Evolutionary conservation across 2,329 filamentous ascomycete species (phyloP), one percentile per base, ranked within the genome.

Genomic region (Pseudogymnoascus sp.): DNA sequence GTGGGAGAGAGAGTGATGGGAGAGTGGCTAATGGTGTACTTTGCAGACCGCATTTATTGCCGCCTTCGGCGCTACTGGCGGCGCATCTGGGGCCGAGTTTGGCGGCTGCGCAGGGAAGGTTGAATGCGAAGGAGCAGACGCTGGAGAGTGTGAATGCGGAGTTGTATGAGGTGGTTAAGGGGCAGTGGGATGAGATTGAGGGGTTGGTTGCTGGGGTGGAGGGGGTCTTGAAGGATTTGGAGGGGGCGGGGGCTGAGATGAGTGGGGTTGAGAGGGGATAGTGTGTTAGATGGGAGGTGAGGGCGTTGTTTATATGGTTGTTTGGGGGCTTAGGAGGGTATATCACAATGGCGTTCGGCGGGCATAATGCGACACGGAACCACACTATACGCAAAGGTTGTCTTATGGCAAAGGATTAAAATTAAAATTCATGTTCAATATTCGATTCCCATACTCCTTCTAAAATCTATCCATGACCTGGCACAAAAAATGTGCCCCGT

Each of bases 101-200:
- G 4, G 76, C 77, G 2, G 74, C 78, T 15, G 82, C 86, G 70
- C 80, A 81, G 63, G 79, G 79, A 2, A 80, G 81, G 68, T 79
- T 87, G 65, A 84, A 83, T 70, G 83, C 82, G 8, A 77, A 76
- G 57, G 75, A 87, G 35, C 81, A 83, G 69, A 84, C 82, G 21
- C 78, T 78, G 47, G 83, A 86, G 71, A 77, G 79, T 15, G 78
- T 82, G 69, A 88, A 88, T 71, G 80, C 81, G 13, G 76, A 74
- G 5, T 74, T 87, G 17, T 81, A 79, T 64, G 78, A 78, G 47
- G 78, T 80, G 62, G 76, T 87, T 11, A 73, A 75, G 61, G 74
- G 71, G 42, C 85, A 88, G 76, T 78, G 83, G 65, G 74, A 74
- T 1, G 84, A 87, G 74, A 80, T 85, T 36, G 80, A 79, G 62